Evolutionary conservation across 2,329 filamentous ascomycete species (phyloP), one percentile per base, ranked within the genome.

Genomic region (Hypoxylon sp.): DNA sequence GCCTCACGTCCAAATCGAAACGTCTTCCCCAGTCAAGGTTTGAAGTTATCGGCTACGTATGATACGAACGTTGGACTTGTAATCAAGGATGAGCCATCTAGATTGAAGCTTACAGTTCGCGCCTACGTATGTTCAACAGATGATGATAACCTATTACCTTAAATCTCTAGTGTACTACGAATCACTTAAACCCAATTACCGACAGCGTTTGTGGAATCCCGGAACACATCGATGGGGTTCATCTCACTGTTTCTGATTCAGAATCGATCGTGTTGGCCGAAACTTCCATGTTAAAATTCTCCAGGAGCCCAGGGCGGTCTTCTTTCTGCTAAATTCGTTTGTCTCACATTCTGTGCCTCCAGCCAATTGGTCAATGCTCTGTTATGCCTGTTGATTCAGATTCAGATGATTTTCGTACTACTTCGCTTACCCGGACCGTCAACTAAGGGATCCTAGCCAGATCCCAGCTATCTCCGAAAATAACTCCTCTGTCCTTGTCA

Each of bases 261-360:
- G 13, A 44, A 55, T 50, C 60, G 68, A 73, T 69, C 65, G 67
- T 57, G 65, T 67, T 31, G 59, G 55, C 64, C 67, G 70, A 75
- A 71, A 73, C 72, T 63, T 39, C 55, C 60, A 59, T 37, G 31
- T 57, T 67, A 59, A 27, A 56, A 42, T 65, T 64, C 32, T 58
- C 54, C 57, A 47, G 52, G 47, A 47, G 37, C 24, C 32, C 19
- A 21, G 44, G 27, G 47, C 58, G 53, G 48, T 27, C 54, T 56
- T 35, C 53, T 56, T 44, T 57, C 42, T 62, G 68, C 56, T 62
- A 73, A 52, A 74, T 74, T 72, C 31, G 48, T 48, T 47, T 69
- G 74, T 76, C 72, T 73, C 74, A 75, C 64, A 65, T 72, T 62
- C 24, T n/a, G 32, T 53, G 51, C 61, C 65, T 29, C 51, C 55